These are phyloP conservation scores for Pseudogymnoascus sp. DNA, from an alignment of 2,329 filamentous ascomycete species.

Conservation along the genomic window DNA sequence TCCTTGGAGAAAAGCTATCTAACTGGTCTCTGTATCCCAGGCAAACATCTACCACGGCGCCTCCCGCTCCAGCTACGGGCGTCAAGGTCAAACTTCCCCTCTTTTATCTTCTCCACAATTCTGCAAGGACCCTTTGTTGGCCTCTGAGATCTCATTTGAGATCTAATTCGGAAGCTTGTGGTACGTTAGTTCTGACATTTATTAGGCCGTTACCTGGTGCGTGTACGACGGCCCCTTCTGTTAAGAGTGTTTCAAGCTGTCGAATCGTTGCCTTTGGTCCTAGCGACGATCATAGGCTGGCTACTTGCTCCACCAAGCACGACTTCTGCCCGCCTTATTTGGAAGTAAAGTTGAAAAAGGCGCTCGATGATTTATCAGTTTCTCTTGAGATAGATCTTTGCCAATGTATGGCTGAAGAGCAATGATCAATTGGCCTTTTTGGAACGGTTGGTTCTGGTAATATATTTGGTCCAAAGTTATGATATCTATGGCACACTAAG, in stretches of 20 bases:
- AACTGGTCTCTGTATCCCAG: not conserved
- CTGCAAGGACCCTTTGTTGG: not conserved
- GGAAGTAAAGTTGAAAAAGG: not conserved
- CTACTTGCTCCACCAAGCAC: not conserved
- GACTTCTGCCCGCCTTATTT: not conserved
- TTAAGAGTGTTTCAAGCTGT: not conserved
- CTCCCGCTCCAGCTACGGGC: not conserved
- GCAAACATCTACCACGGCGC: not conserved
- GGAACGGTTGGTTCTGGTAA: no score
- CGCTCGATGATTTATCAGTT: not conserved
- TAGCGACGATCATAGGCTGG: not conserved
- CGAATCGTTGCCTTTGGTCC: not conserved
- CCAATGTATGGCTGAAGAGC: not conserved
- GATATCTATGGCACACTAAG: no score
- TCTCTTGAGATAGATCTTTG: not conserved
- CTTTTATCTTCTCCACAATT: not conserved
- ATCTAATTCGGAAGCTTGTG: not conserved
- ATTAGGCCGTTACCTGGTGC: not conserved
- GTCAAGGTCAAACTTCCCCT: not conserved
- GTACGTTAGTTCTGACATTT: not conserved
- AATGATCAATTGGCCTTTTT: not conserved
- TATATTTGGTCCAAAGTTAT: no score
- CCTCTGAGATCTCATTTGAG: not conserved
- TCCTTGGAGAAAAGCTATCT: not conserved
- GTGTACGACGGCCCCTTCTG: not conserved